Evolutionary conservation across 225 moss, liverwort and hornwort genomes (phyloP), one percentile per base, ranked within the genome.

Genomic region (Climacium dendroides): DNA sequence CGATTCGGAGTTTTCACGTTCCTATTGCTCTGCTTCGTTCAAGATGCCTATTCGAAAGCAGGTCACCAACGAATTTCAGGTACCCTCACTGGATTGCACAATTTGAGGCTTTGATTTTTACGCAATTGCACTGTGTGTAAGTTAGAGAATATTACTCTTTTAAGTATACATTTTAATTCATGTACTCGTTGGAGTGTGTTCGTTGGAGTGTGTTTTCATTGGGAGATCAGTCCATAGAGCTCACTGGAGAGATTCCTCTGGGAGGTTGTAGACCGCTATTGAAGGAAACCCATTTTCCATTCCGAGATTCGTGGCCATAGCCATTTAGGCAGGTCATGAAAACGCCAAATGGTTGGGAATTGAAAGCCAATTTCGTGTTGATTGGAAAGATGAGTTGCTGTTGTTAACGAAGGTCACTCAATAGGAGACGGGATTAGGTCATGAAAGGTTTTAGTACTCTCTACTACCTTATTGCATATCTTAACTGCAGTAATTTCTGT

Each of bases 11-110:
- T 83, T 74, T 50, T 80, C 58, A 10, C 85, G 85, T 59, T 85
- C 19, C 83, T 92, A 10, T 25, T 89, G 69, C 61, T 92, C 50
- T 87, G 47, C 85, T 63, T 58, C 83, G 79, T 87, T 76, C 83
- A 61, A 58, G 13, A 48, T 13, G 74, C 58, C 41, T 58, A 28
- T 79, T 82, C 90, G 28, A 76, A 82, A 75, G 87, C 13, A 18
- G 87, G 39, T 22, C 92, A 92, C 80, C 90, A 87, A 58, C 87
- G 92, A 35, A 92, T 92, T 83, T 92, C 92, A 91, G 92, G 92
- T 92, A 78, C 59, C 19, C 24, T n/a, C 64, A 16, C 61, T 69
- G 13, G 59, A 35, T 47, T 84, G 34, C 58, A 22, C 32, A 58
- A 34, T 65, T 30, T 84, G 79, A 66, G 39, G 34, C 35, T 60